Evolutionary conservation across 495 filamentous ascomycete genomes (phyloP), one percentile per base, ranked within the genome.

Genomic region (Tuber aestivum): DNA sequence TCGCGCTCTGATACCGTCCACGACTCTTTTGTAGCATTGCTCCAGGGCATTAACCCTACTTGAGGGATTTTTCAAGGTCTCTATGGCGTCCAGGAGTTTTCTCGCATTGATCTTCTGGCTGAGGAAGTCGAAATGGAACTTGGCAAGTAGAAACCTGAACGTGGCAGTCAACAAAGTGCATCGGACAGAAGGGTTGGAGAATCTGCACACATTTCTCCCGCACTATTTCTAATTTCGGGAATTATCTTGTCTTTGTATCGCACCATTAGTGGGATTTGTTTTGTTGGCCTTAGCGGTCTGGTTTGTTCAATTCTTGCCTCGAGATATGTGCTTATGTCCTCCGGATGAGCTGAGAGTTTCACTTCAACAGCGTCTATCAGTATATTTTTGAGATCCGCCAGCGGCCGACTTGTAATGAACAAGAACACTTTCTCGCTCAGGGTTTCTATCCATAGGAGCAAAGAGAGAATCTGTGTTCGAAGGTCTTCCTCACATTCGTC

Each of bases 81-180:
- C 45, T 32, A 79, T 61, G n/a, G 75, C 71, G 2, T 48, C 37
- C 42, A 77, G n/a, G 23, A 79, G 38, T 48, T 75, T 38, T 3
- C 41, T 73, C 16, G 75, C 41, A 27, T 45, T 79, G 12, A 48
- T 73, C 72, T 79, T 71, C 38, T 69, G 44, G 41, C 77, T 78
- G 32, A 79, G 71, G 41, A 61, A 73, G 37, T 79, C 77, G 16
- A 79, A 56, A 56, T 78, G 71, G 14, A 79, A 73, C 32, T 41
- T 71, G 7, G 74, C 75, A n/a, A 79, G 75, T 38, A 79, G 74
- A 27, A 79, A 79, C 77, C 77, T 79, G 45, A 2, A 50, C 16
- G n/a, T 1, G 18, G 41, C 45, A 48, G n/a, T 41, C 16, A 76
- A 41, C 38, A 38, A 38, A 10, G n/a, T 18, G 27, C n/a, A 18